Evolutionary conservation across 306 rosid species (phyloP).

Genomic region (Geum urbanum): DNA sequence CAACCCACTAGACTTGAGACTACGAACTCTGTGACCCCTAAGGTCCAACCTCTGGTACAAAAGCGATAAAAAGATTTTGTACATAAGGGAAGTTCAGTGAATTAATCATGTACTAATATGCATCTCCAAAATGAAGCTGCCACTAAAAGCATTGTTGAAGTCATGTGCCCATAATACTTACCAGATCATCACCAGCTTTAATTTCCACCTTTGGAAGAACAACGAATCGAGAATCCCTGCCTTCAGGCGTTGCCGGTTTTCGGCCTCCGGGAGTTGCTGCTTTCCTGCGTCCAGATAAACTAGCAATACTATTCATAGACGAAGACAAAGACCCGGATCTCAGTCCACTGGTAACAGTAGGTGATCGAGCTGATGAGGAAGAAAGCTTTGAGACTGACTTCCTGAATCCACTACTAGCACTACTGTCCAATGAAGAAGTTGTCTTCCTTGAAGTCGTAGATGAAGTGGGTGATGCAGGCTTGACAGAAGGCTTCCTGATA

Average conservation of each 20-base stretch:
- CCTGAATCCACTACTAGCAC: conserved; percentile 53
- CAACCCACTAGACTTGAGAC: conserved; percentile 84
- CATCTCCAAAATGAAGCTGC: not conserved
- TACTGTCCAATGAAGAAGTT: conserved; percentile 53
- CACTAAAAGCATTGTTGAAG: not conserved
- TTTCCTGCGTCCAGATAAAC: conserved; percentile 63
- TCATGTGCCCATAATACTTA: conserved; percentile 31
- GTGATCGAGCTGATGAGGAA: conserved; percentile 49
- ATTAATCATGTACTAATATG: not conserved
- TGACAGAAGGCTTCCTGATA: conserved; percentile 45
- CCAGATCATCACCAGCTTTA: conserved; percentile 91
- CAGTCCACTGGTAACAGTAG: conserved; percentile 52
- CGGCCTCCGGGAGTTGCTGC: conserved; percentile 59
- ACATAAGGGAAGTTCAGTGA: conserved; percentile 13
- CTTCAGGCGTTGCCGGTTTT: conserved; percentile 55
- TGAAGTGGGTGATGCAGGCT: conserved; percentile 42
- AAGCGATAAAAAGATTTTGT: conserved; percentile 23
- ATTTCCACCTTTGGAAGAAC: conserved; percentile 89
- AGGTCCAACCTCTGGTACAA: conserved; percentile 85
- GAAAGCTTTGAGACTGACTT: conserved; percentile 56
- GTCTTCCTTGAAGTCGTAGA: conserved; percentile 47
- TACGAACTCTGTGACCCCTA: conserved; percentile 92
- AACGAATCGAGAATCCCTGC: conserved; percentile 64
- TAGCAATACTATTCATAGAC: conserved; percentile 52
- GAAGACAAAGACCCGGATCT: conserved; percentile 55